Percentiles rank a stretch among this genome's conserved stretches.
phyloP scores from a whole-genome alignment of 495 filamentous ascomycete species.

The Tetracladium marchalianum region DNA sequence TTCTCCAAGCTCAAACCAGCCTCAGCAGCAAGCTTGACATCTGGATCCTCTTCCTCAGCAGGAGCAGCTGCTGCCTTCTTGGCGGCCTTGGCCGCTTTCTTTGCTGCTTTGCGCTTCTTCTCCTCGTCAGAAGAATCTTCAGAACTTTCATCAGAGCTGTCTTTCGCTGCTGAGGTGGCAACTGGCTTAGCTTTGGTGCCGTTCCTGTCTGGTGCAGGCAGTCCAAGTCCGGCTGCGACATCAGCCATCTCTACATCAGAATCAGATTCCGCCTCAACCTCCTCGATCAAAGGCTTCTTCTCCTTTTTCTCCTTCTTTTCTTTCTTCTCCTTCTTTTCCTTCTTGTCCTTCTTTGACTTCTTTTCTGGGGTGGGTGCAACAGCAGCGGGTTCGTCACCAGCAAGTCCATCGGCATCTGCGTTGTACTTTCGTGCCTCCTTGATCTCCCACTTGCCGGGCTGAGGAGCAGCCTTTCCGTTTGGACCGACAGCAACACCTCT shows the following conservation, averaged over 20 bases:
- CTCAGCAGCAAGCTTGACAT: conserved; percentile 44
- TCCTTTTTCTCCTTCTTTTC: conserved; percentile 34
- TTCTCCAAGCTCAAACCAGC: conserved; percentile 57
- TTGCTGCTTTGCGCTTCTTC: conserved; percentile 19
- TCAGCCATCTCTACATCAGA: conserved; percentile 21
- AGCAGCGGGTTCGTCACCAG: conserved; percentile 56
- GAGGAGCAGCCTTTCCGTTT: conserved; percentile 43
- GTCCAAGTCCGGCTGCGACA: conserved; percentile 14
- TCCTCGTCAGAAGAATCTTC: conserved; percentile 15
- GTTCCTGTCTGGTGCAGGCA: conserved; percentile 6
- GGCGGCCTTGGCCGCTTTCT: conserved; percentile 37
- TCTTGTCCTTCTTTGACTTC: conserved; percentile 41
- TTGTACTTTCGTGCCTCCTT: conserved; percentile 97
- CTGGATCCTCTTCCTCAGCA: conserved; percentile 10
- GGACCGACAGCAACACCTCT: conserved; percentile 68
- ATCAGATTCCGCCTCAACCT: conserved; percentile 42
- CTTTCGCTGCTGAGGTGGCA: conserved; percentile 13
- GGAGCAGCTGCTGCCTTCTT: conserved; percentile 15
- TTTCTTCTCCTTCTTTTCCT: conserved; percentile 32
- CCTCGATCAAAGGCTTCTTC: conserved; percentile 33
- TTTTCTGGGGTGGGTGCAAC: conserved; percentile 23
- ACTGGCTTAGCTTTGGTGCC: conserved; percentile 12
- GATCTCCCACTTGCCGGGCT: conserved; percentile 74
- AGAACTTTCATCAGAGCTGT: conserved; percentile 1
- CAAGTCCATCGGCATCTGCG: conserved; percentile 79